Evolutionary conservation across 1,284 basidiomycete genomes (phyloP), one percentile per base, ranked within the genome.

Genomic region (Apiotrichum siamense): DNA sequence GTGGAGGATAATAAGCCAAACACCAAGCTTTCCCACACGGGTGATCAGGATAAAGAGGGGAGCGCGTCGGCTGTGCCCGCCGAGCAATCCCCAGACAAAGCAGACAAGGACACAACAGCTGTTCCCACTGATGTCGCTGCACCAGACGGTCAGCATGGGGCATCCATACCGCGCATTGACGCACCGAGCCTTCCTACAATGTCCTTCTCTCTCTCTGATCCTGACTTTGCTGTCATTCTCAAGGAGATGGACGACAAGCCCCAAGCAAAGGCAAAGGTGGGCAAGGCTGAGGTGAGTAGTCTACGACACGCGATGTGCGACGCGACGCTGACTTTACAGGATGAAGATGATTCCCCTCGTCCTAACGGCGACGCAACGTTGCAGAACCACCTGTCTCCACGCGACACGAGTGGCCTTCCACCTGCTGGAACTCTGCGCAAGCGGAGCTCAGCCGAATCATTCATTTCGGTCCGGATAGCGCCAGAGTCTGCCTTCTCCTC

Each of bases 171-270:
- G 5, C 54, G 63, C 17, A 58, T 74, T n/a, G 64, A 65, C 23
- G 66, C 72, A 1, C 71, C 72, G 15, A 59, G 61, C 24, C 54
- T 73, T 3, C 68, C 71, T 10, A 66, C 66, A 10, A 70, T 76
- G 61, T 68, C 68, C 12, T 76, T 74, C 56, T 72, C 71, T 11
- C 52, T 75, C 2, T 72, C 72, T 18, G 73, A 75, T 50, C 72
- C 74, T 3, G 73, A 75, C 56, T 76, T 76, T 63, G 72, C 73
- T 3, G 45, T 64, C 12, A 64, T 76, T 17, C 59, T 76, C 20
- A 69, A 69, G 41, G 65, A 65, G 26, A 69, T 67, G 36, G 64
- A 69, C n/a, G n/a, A n/a, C 43, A 26, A 38, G n/a, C 15, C 26
- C 23, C 7, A 47, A 26, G 39, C 24, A 11, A 48, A 29, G 20